A percentile compares a stretch with the other conserved stretches of the same genome.
phyloP scores from a whole-genome alignment of 2,329 filamentous ascomycete species.

The Massarina eburnea region DNA sequence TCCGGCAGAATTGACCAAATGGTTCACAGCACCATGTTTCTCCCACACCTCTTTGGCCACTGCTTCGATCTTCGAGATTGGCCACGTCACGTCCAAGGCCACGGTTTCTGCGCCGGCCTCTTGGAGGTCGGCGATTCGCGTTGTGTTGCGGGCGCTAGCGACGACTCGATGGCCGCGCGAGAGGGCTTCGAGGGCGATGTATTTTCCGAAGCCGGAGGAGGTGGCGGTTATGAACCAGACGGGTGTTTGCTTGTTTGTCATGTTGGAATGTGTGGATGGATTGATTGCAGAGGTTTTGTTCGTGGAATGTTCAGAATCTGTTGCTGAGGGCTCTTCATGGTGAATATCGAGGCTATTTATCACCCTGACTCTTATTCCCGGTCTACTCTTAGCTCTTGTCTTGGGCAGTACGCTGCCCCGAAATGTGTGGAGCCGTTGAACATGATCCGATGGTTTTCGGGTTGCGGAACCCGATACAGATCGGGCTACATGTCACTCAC shows the following conservation, averaged over 20 bases:
- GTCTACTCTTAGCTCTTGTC: too few relatives aligned
- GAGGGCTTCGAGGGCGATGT: constrained; percentile 48
- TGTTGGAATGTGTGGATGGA: too few relatives aligned
- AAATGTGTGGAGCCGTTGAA: too few relatives aligned
- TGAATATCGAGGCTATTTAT: too few relatives aligned
- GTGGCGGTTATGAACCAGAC: constrained; percentile 54
- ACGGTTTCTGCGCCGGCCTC: constrained; percentile 39
- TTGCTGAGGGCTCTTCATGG: too few relatives aligned
- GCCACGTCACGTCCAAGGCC: constrained; percentile 46
- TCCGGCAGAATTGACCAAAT: constrained; percentile 53
- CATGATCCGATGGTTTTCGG: too few relatives aligned
- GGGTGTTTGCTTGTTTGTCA: constrained; percentile 17
- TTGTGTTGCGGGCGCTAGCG: constrained; percentile 48
- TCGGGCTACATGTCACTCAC: too few relatives aligned
- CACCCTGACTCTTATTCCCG: too few relatives aligned
- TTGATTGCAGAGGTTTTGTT: too few relatives aligned
- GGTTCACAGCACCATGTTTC: constrained; percentile 47
- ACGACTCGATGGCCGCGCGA: constrained; percentile 51
- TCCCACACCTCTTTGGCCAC: constrained; percentile 42
- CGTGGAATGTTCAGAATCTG: too few relatives aligned
- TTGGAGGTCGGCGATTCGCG: constrained; percentile 39
- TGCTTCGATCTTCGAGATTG: constrained; percentile 37
- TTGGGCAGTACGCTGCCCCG: too few relatives aligned
- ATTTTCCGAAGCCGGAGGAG: constrained; percentile 51
- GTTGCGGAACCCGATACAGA: too few relatives aligned